Percentiles rank a stretch among this genome's conserved stretches.
These are phyloP conservation scores for Penicillium sp. DNA, from an alignment of 2,329 filamentous ascomycete genomes.

Conservation along the genomic window DNA sequence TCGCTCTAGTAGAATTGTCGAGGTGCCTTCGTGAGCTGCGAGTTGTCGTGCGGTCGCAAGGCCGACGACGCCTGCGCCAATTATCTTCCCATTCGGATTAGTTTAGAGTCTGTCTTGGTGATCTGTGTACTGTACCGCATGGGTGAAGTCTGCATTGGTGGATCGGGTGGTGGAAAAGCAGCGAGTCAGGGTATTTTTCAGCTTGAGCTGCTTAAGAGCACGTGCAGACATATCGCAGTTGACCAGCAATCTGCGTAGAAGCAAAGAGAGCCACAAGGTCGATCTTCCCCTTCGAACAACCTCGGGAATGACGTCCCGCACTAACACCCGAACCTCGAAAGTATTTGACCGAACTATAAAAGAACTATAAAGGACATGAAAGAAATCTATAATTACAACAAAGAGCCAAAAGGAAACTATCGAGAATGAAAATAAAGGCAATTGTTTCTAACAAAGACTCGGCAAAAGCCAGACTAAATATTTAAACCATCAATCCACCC, in stretches of 20 bases:
- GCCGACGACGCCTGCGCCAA: constrained; percentile 73
- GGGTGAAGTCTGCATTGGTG: constrained; percentile 59
- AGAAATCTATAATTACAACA: no score
- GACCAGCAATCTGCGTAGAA: constrained; percentile 8
- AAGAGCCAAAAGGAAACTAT: no score
- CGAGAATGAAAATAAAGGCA: no score
- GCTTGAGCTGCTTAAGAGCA: constrained; percentile 6
- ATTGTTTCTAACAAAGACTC: no score
- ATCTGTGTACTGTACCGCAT: constrained; percentile 46
- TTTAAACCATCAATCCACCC: no score
- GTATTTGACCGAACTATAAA: not conserved
- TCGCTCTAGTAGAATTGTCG: constrained; percentile 77
- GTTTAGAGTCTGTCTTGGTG: not conserved
- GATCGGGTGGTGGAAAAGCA: constrained; percentile 45
- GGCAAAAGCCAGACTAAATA: no score
- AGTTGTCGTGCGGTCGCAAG: constrained; percentile 75
- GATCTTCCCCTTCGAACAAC: no score
- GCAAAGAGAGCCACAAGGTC: not conserved
- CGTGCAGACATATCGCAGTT: constrained; percentile 13
- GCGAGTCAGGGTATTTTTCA: constrained; percentile 14
- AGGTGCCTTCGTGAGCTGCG: constrained; percentile 57
- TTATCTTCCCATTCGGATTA: constrained; percentile 44
- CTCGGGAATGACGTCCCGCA: not conserved
- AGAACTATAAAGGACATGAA: no score
- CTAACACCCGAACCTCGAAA: not conserved